Conservation (phyloP, 2,329 filamentous ascomycete species). For the Mycosphaerella arachidis region DNA sequence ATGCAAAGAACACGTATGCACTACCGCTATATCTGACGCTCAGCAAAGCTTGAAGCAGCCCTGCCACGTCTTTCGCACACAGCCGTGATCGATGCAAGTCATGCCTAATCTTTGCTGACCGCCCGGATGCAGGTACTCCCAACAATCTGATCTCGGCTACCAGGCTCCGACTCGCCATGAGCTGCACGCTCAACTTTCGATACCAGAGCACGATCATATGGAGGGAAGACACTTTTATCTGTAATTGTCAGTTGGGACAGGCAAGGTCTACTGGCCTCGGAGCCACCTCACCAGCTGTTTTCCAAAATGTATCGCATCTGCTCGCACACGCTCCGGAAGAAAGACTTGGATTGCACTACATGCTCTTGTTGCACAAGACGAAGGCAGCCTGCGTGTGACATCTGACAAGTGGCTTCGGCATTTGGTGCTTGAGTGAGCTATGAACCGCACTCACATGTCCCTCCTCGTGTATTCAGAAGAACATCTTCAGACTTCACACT, state of each 20-base stretch:
- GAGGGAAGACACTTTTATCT: not conserved
- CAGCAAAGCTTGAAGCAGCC: too few relatives aligned
- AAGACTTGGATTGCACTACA: too few relatives aligned
- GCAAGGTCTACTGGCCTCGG: too few relatives aligned
- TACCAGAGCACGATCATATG: not conserved
- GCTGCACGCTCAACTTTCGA: not conserved
- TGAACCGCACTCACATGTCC: not conserved
- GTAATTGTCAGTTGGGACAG: not conserved
- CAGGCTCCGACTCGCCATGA: not conserved
- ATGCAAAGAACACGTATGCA: not conserved
- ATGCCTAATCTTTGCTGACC: not conserved
- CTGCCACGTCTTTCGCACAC: too few relatives aligned
- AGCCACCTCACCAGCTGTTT: too few relatives aligned
- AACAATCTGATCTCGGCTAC: not conserved
- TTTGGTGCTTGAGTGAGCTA: not conserved
- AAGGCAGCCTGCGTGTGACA: not conserved
- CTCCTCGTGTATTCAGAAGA: not conserved
- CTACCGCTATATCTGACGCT: not conserved
- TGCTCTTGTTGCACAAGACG: not conserved
- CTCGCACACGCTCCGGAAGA: too few relatives aligned
- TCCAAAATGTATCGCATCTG: too few relatives aligned
- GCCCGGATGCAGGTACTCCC: not conserved
- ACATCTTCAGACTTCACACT: not conserved
- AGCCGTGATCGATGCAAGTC: not conserved
- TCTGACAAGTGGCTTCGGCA: not conserved